A percentile compares a stretch with the other conserved stretches of the same genome.
Conservation (phyloP, 306 rosid species). For the Lupinus albus region DNA sequence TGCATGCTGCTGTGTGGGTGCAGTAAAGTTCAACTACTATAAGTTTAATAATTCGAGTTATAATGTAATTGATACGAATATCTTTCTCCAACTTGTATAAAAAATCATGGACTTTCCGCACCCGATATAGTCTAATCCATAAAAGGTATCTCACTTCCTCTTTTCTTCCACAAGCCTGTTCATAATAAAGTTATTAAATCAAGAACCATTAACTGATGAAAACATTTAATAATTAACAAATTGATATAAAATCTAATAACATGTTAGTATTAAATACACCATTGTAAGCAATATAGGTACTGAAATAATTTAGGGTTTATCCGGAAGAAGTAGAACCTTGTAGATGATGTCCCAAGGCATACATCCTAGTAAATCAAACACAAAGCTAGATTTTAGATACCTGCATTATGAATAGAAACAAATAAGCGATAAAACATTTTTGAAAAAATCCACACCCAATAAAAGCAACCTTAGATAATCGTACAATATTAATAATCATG, state of each 20-base stretch:
- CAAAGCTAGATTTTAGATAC: slow-evolving; percentile 73
- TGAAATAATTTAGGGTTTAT: slow-evolving; percentile 17
- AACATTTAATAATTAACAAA: slow-evolving; percentile 26
- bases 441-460: slow-evolving; percentile 19
- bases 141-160: slow-evolving; percentile 87
- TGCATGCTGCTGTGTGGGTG: slow-evolving; percentile 98
- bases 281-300: neutral
- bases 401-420: slow-evolving; percentile 50
- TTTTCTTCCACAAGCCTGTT: slow-evolving; percentile 70
- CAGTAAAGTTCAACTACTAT: slow-evolving; percentile 91
- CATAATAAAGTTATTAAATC: slow-evolving; percentile 36
- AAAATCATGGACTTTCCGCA: slow-evolving; percentile 59
- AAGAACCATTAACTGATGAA: slow-evolving; percentile 27
- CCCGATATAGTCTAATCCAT: slow-evolving; percentile 85
- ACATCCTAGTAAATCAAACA: slow-evolving; percentile 80
- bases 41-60: slow-evolving; percentile 79
- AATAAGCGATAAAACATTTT: slow-evolving; percentile 2
- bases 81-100: slow-evolving; percentile 79
- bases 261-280: slow-evolving; percentile 4
- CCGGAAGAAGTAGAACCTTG: slow-evolving; percentile 59
- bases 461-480: neutral
- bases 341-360: slow-evolving; percentile 93
- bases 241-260: slow-evolving; percentile 23
- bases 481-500: slow-evolving; percentile 23
- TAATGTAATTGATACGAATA: slow-evolving; percentile 78